Evolutionary conservation across 208 protist genomes (phyloP), one percentile per base, ranked within the genome.

Genomic region (Endotrypanum monterogeii): DNA sequence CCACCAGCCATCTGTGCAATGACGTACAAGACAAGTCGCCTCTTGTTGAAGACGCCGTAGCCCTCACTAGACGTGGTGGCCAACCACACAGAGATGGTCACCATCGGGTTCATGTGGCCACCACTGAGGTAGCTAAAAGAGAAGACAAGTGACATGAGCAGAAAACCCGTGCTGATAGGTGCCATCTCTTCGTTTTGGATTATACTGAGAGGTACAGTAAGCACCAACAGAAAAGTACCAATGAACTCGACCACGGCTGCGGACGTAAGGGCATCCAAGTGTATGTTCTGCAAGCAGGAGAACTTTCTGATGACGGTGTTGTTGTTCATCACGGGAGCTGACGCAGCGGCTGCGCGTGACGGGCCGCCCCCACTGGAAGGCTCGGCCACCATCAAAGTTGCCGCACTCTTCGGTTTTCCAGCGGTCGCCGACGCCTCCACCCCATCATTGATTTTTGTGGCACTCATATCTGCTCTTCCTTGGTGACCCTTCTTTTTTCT

Each of bases 111-210:
- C n/a, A 95, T 50, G 70, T 95, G 90, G 1, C 90, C 90, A 14
- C 90, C 90, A 68, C 88, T 93, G 60, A 95, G 67, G 79, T 95
- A 95, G 37, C 86, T 86, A 74, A 95, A 93, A 23, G 88, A 89
- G 68, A 95, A 93, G 44, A 93, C 85, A 16, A 95, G 71, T 18
- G 88, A 89, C 82, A 91, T 87, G 44, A 93, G 78, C 73, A 93
- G 81, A 61, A 95, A 93, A 28, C 90, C 90, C 16, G 93, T 89
- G 41, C 78, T 82, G 56, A 95, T 82, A 3, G 85, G 82, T 35
- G 90, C 84, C 83, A 95, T 86, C 87, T 95, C 88, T 0, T 82
- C 41, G 60, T 89, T 90, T 52, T 89, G 79, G n/a, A 76, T 79
- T 37, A 66, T 72, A 55, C 79, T 87, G 39, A 95, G 82, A 28